These are phyloP conservation scores for Eucalyptus polyanthemos DNA, from an alignment of 345 rosid genomes.

Conservation along the genomic window DNA sequence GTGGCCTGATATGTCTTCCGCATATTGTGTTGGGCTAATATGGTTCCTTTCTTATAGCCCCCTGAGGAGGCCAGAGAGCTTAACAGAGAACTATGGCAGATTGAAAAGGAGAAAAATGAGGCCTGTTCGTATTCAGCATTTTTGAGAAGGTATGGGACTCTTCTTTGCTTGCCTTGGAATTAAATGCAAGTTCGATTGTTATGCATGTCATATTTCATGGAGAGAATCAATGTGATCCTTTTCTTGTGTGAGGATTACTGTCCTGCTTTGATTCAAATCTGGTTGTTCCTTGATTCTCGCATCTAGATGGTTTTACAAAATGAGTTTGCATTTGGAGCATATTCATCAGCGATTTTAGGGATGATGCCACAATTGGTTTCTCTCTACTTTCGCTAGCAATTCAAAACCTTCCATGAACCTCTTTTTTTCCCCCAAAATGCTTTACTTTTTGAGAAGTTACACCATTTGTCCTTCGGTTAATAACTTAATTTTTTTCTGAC, in stretches of 20 bases:
- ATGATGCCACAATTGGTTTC: background rate
- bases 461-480: background rate
- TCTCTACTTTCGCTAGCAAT: background rate
- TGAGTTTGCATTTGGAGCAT: background rate
- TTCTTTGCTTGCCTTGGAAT: background rate
- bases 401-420: background rate
- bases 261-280: background rate
- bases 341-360: background rate
- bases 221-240: background rate
- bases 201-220: background rate
- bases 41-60: slow-evolving; percentile 32
- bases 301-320: background rate
- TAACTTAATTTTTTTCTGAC: background rate
- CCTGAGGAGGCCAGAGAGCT: slow-evolving; percentile 97
- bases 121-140: slow-evolving; percentile 88
- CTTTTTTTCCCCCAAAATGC: background rate
- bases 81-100: slow-evolving; percentile 81
- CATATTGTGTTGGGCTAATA: background rate
- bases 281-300: background rate
- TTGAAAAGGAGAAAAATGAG: slow-evolving; percentile 88
- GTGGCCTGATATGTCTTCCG: background rate
- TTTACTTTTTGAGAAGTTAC: background rate
- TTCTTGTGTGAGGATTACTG: background rate
- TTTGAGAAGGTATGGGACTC: slow-evolving; percentile 57
- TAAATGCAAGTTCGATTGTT: background rate